Conservation (phyloP, 805 yeast species). For the Yamadazyma laniorum region DNA sequence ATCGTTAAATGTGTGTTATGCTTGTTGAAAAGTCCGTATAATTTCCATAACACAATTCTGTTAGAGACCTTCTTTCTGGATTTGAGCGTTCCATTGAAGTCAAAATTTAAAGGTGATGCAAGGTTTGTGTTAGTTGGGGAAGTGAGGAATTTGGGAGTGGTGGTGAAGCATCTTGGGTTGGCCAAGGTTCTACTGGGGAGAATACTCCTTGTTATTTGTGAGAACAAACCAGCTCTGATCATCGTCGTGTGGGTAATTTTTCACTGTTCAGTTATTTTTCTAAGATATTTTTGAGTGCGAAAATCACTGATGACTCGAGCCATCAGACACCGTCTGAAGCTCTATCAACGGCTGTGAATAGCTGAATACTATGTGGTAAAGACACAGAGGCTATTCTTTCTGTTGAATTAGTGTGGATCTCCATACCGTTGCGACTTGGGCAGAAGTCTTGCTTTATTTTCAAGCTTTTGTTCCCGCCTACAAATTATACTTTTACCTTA, state of each 20-base stretch:
- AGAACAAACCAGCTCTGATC: slow-evolving; percentile 3
- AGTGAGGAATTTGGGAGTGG: neutral
- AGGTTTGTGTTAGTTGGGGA: slow-evolving; percentile 1
- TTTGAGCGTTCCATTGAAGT: neutral
- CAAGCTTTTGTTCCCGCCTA: no score
- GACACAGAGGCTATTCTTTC: no score
- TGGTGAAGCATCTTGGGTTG: neutral
- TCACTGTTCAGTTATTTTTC: no score
- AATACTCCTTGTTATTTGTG: slow-evolving; percentile 1
- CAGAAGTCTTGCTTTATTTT: no score
- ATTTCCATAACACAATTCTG: slow-evolving; percentile 58
- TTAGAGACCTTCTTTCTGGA: slow-evolving; percentile 15
- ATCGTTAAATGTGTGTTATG: slow-evolving; percentile 83
- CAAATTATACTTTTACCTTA: no score
- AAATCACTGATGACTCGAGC: no score
- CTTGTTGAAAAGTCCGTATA: slow-evolving; percentile 74
- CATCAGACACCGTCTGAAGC: no score
- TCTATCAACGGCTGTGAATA: no score
- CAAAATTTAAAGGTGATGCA: slow-evolving; percentile 2
- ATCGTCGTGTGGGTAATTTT: slow-evolving; percentile 3
- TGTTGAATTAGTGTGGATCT: no score
- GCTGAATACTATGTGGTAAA: no score
- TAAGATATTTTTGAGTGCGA: no score
- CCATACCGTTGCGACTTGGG: no score
- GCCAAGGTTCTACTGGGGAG: neutral